A percentile compares a stretch with the other conserved stretches of the same genome.
Conservation (phyloP, 257 asterid genomes). For the Ilex aquifolium region DNA sequence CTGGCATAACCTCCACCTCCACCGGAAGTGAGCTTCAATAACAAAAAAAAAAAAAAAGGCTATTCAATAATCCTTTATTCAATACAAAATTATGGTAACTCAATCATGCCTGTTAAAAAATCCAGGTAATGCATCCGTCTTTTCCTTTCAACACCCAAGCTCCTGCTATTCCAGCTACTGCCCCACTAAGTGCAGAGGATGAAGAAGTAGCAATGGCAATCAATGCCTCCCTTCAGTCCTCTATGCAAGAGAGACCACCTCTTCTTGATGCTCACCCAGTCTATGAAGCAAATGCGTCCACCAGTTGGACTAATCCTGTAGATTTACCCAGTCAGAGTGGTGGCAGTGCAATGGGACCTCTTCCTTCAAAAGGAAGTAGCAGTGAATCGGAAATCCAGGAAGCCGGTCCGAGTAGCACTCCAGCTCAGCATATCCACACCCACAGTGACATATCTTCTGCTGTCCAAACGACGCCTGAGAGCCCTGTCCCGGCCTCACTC, state of each 20-base stretch:
- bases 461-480: conserved; percentile 20
- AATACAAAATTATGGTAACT: too few relatives aligned
- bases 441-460: conserved; percentile 13
- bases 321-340: conserved; percentile 18
- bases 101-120: conserved; percentile 1
- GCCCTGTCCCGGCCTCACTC: conserved; percentile 20
- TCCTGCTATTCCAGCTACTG: conserved; percentile 46
- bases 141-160: conserved; percentile 43
- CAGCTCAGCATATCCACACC: conserved; percentile 21
- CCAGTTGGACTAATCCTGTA: conserved; percentile 23
- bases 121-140: conserved; percentile 52
- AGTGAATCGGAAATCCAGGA: conserved; percentile 27
- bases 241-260: conserved; percentile 28
- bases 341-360: conserved; percentile 20
- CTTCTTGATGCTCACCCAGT: conserved; percentile 22
- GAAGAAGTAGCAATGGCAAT: conserved; percentile 56
- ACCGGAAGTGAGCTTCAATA: too few relatives aligned
- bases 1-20: too few relatives aligned
- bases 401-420: conserved; percentile 23
- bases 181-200: conserved; percentile 51
- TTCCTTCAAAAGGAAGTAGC: conserved; percentile 14
- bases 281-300: conserved; percentile 33
- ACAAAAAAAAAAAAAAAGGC: too few relatives aligned
- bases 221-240: conserved; percentile 59
- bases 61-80: too few relatives aligned